Percentiles rank a stretch among this genome's conserved stretches.
Evolutionary conservation across 1,284 basidiomycete genomes (phyloP).

Genomic region (Prillingera fragicola): DNA sequence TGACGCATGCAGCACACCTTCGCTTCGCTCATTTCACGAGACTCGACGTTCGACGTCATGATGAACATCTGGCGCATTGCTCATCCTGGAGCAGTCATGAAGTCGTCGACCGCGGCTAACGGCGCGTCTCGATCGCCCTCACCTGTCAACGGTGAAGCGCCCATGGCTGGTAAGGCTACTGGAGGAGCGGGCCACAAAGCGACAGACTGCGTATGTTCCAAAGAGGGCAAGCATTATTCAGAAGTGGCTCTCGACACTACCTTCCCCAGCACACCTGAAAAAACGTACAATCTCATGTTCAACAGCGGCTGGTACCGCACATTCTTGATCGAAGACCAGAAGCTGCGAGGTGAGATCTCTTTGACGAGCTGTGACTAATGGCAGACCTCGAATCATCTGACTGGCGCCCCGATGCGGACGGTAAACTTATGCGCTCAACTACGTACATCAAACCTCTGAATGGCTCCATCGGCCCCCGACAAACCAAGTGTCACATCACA

Average conservation of each 20-base stretch:
- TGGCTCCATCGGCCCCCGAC: constrained; percentile 83
- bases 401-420: constrained; percentile 69
- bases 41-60: constrained; percentile 94
- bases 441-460: constrained; percentile 93
- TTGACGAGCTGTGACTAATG: constrained; percentile 2
- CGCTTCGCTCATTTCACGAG: constrained; percentile 90
- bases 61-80: constrained; percentile 92
- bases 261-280: constrained; percentile 84
- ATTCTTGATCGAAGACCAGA: constrained; percentile 83
- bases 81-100: constrained; percentile 62
- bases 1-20: constrained; percentile 69
- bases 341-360: constrained; percentile 67
- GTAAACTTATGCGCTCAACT: constrained; percentile 74
- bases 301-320: constrained; percentile 92
- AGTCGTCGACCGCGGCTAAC: constrained; percentile 4
- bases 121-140: constrained; percentile 29
- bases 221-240: constrained; percentile 63
- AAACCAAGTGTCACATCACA: constrained; percentile 87
- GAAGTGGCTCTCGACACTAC: constrained; percentile 71
- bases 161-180: too few species aligned
- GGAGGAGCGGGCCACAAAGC: constrained; percentile 26
- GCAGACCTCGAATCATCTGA: constrained; percentile 87
- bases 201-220: constrained; percentile 72
- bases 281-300: constrained; percentile 94
- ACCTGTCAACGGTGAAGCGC: constrained; percentile 11